phyloP scores from a whole-genome alignment of 140 eudicot genomes.

The Bidens hawaiensis region DNA sequence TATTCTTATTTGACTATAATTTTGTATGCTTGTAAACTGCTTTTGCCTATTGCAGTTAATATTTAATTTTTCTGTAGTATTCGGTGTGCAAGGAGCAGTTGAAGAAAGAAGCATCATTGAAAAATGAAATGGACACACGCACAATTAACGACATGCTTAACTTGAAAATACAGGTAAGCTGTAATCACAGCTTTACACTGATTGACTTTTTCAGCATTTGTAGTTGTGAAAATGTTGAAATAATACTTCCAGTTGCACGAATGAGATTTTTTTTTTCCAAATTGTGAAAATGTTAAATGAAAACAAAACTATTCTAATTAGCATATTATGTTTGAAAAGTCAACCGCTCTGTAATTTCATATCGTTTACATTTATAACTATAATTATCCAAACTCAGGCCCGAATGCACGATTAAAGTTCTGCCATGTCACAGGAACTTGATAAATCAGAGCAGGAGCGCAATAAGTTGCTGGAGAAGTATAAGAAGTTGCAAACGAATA shows the following conservation, averaged over 20 bases:
- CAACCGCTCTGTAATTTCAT: neutral
- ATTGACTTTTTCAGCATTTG: neutral
- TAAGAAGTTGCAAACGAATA: constrained; percentile 59
- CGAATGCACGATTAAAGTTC: constrained; percentile 1
- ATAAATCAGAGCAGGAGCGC: constrained; percentile 47
- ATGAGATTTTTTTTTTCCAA: neutral
- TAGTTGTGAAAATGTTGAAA: neutral
- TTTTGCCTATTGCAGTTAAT: neutral
- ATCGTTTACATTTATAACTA: neutral
- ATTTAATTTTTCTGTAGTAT: constrained; percentile 35
- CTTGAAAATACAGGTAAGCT: constrained; percentile 44
- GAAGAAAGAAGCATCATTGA: constrained; percentile 44
- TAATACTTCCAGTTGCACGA: neutral
- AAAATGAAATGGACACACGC: constrained; percentile 43
- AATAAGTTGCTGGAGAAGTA: too few relatives aligned
- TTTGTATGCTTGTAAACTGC: neutral
- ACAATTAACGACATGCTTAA: constrained; percentile 42
- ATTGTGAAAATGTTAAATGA: neutral
- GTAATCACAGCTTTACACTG: neutral
- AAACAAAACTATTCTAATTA: neutral
- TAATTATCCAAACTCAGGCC: neutral
- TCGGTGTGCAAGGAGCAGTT: constrained; percentile 53
- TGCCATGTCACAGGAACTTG: constrained; percentile 59
- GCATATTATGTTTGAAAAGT: neutral
- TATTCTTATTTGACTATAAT: neutral